Base-by-base conservation (phyloP, 2,329 filamentous ascomycete species). In the Cladosporium phlei region DNA sequence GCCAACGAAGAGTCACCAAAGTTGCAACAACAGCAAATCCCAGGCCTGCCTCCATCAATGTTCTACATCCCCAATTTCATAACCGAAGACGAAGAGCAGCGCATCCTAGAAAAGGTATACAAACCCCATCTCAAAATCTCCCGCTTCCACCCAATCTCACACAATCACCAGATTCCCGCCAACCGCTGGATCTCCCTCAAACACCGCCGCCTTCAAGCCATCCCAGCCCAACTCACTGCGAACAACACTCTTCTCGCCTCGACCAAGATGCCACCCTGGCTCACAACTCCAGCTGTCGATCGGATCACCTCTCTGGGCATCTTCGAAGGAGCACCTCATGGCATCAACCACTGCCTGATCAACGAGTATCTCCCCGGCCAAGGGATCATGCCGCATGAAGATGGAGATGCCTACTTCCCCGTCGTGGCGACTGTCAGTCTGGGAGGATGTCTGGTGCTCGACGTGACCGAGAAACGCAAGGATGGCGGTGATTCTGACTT, bases 301-400 rank as follows among this genome's bases (percentile, higher is more conserved):
- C 83, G 78, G 27, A 69, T 75, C 50, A 54, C 69, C 17, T 53
- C 59, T 2, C 58, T 77, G 0, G 67, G 67, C 3, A 68, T 83
- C 10, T 85, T 83, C 59, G 52, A 63, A 2, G 63, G 73, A 16
- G 87, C 89, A 40, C 86, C 87, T 4, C 90, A 97, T 61, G 59
- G 71, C 14, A 88, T 91, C 2, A 98, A 97, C 59, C 93, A 97
- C 68, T 88, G 95, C 35, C 74, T 97, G 28, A 82, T 97, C 57
- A 98, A 98, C 61, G 90, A 96, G 65, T 98, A 97, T 65, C 75
- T 76, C 1, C 81, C 87, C 0, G 88, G 87, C 2, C 80, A 95
- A 52, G 91, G 91, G n/a, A 97, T 97, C 55, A 95, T 96, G 87
- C 83, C 90, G 37, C 91, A 97, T 65, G 93, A 96, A 73, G 91